Base-by-base conservation (phyloP, 2,329 filamentous ascomycete genomes). In the Sclerotinia spermophila region DNA sequence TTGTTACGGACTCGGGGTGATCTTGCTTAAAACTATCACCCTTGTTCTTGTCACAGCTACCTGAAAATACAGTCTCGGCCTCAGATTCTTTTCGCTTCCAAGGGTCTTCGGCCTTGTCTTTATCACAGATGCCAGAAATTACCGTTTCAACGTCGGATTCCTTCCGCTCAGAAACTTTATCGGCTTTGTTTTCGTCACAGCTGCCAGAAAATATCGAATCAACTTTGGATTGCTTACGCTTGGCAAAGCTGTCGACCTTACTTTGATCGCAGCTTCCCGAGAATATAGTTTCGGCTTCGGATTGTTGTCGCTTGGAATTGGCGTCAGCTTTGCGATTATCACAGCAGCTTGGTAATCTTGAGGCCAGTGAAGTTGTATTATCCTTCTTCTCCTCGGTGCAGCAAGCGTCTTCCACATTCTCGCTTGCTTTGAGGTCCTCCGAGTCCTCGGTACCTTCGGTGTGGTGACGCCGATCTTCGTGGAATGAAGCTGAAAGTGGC, bases 321-420 rank as follows among this genome's bases (percentile, higher is more conserved):
- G 8, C 38, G 8, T 33, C 27, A 19, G 33, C 33, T 2, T 45
- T 62, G 24, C n/a, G 33, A 17, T 69, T 55, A 42, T 48, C 69
- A 42, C 71, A 72, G 38, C 66, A 71, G 19, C 62, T 61, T 42
- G 64, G 69, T 21, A 68, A 27, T 59, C 40, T 69, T 42, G 65
- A 56, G 17, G 38, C 60, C 13, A n/a, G 17, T 24, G 27, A 35
- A 40, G 8, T 19, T 21, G 27, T 5, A 27, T 44, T 45, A 42
- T 64, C 7, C 10, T 69, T 42, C 19, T 30, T 33, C 19, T 44
- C 40, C 19, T 21, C 27, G 5, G 33, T 19, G 62, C 45, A 64
- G 33, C 56, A 62, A 13, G 15, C n/a, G 10, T 64, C 58, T n/a
- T 69, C 33, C 24, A 48, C 35, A 6, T 51, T 27, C 35, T 65